A percentile compares a stretch with the other conserved stretches of the same genome.
Evolutionary conservation across 495 filamentous ascomycete species (phyloP).

Genomic region (Daldinia childiae): DNA sequence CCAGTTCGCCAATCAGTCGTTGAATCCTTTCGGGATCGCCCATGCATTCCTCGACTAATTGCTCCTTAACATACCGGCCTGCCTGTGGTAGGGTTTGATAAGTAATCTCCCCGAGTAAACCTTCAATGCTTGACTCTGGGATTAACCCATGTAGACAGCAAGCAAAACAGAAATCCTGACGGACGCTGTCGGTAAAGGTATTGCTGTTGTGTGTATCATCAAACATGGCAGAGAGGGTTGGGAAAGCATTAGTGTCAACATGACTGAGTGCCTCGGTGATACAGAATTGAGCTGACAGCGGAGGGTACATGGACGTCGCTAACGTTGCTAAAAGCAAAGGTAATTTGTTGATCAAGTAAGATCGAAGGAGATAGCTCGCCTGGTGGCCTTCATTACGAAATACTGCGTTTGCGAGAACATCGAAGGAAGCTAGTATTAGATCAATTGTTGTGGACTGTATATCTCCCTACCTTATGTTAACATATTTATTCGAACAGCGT

Average conservation of each 20-base stretch:
- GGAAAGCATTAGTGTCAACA: constrained; percentile 81
- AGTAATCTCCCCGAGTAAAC: constrained; percentile 83
- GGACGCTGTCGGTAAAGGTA: constrained; percentile 80
- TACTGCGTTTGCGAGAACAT: constrained; percentile 85
- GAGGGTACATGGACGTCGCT: constrained; percentile 65
- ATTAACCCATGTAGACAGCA: constrained; percentile 88
- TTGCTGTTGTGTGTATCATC: constrained; percentile 74
- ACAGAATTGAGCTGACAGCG: constrained; percentile 76
- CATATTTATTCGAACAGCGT: constrained; percentile 5
- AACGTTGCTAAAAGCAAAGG: constrained; percentile 79
- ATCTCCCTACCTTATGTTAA: constrained; percentile 66
- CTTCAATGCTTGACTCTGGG: constrained; percentile 78
- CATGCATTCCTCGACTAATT: constrained; percentile 77
- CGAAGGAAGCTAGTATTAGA: constrained; percentile 86
- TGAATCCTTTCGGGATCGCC: constrained; percentile 76
- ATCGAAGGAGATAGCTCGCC: constrained; percentile 80
- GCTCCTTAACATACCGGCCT: constrained; percentile 78
- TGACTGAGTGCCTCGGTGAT: constrained; percentile 80
- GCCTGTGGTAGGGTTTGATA: constrained; percentile 80
- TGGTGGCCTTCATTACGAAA: constrained; percentile 78
- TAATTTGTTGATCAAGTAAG: constrained; percentile 93
- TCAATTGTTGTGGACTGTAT: constrained; percentile 78
- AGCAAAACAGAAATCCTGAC: constrained; percentile 91
- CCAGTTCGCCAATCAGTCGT: constrained; percentile 78
- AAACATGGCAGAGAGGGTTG: constrained; percentile 81